Conservation (phyloP, 768 basidiomycete species). For the Amanita rimosa region DNA sequence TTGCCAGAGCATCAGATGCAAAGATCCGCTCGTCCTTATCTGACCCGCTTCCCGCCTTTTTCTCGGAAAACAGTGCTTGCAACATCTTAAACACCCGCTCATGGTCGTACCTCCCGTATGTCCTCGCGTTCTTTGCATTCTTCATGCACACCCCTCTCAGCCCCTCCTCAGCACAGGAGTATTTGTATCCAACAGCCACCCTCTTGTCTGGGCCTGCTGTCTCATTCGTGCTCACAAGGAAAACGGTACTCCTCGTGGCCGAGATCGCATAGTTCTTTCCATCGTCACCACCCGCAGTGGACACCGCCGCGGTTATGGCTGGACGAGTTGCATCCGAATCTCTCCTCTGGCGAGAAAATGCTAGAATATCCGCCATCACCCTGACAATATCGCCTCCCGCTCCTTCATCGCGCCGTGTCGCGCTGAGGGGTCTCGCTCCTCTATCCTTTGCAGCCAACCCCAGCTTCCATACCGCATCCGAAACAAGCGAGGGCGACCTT, state of each 20-base stretch:
- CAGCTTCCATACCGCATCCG: slow-evolving; percentile 63
- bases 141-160: slow-evolving; percentile 38
- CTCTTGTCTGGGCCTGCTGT: slow-evolving; percentile 40
- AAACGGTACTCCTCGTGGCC: slow-evolving; percentile 44
- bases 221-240: slow-evolving; percentile 40
- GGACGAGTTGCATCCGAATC: slow-evolving; percentile 19
- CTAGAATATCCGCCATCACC: slow-evolving; percentile 69
- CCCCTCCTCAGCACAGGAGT: slow-evolving; percentile 16
- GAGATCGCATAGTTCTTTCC: slow-evolving; percentile 30
- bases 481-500: slow-evolving; percentile 59
- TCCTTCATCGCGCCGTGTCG: slow-evolving; percentile 25
- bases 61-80: slow-evolving; percentile 28
- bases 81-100: slow-evolving; percentile 57
- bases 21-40: slow-evolving; percentile 9
- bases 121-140: slow-evolving; percentile 51
- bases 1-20: slow-evolving; percentile 22
- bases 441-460: slow-evolving; percentile 47
- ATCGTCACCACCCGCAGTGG: slow-evolving; percentile 19
- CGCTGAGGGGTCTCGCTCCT: not conserved
- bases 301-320: not conserved
- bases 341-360: slow-evolving; percentile 35
- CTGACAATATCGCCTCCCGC: slow-evolving; percentile 53
- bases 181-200: slow-evolving; percentile 56
- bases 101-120: slow-evolving; percentile 54
- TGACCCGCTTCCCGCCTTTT: slow-evolving; percentile 8